Base-by-base conservation (phyloP, 352 stramenopile genomes). In the Phytophthora parvispora region DNA sequence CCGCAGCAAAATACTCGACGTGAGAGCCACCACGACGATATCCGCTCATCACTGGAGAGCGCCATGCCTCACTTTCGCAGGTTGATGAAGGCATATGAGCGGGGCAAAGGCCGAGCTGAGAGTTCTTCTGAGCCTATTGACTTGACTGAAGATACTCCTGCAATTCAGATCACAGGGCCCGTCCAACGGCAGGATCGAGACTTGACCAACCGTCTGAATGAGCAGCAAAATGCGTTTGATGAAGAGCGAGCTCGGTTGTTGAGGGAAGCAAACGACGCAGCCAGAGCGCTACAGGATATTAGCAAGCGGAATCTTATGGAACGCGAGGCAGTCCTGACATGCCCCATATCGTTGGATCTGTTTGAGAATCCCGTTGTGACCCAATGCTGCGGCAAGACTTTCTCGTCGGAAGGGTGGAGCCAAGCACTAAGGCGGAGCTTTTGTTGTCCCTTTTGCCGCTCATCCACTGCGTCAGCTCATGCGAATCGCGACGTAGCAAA, bases 291-390 rank as follows among this genome's bases (percentile, higher is more conserved):
- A 4, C 56, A 42, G 32, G 40, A 63, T 13, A 24, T 47, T 2
- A 57, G 18, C 18, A 29, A 49, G 0, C 48, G 42, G 3, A 54
- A 45, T 12, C 18, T 72, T 22, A 48, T 20, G 7, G 57, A 72
- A 6, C 65, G 54, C 27, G 48, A 65, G 20, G 36, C 10, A 24
- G 43, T 65, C 7, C 43, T 71, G 27, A 59, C 38, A 7, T 72
- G 64, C 15, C 56, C 64, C 10, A 62, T 72, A 12, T 55, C 49
- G 9, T 31, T 53, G 6, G 56, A 72, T 4, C 32, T 72, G 22
- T 45, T 72, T 18, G 56, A 58, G 20, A 16, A 54, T 10, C 56
- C 64, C 2, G 64, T 72, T 25, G 45, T 64, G n/a, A 67, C 48
- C 7, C 28, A 48, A 38, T 67, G 64, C 20, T 72, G 56, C 29